Base-by-base conservation (phyloP, 1,284 basidiomycete species). In the Ganoderma boninense region DNA sequence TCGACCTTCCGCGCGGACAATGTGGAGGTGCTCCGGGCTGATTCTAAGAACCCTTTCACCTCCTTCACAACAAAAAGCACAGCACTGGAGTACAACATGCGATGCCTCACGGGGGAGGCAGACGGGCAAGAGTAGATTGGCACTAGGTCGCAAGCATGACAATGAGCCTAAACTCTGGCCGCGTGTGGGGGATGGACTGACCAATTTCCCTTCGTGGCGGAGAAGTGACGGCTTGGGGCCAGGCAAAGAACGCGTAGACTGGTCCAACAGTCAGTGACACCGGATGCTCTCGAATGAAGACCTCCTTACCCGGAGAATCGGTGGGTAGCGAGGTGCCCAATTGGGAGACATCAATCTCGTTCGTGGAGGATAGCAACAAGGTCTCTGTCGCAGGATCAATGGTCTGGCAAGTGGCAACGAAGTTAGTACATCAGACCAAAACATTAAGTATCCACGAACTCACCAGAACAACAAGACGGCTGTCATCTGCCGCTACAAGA, bases 81-180 rank as follows among this genome's bases (percentile, higher is more conserved):
- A 16, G 89, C 90, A 0, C 92, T 92, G 0, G 95, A 94, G 81
- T 96, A 97, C 49, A 97, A 79, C 94, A 97, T 96, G 65, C 95
- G 89, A 73, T 90, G 86, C 78, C 94, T 95, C 80, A 97, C 87
- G 1, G 94, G 92, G 1, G 93, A 95, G 14, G 82, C 79, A 1
- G 90, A 87, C 0, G 96, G 96, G 79, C 96, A 97, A 44, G 92
- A 93, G 82, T 97, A 97, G 70, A 97, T 93, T 80, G 95, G 96
- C 52, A 94, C 91, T 95, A 72, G 7, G 11, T 2, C 35, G 10
- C 14, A 54, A 2, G 49, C 61, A 68, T 32, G 29, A 32, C 63
- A 73, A 67, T 76, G 63, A 73, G 65, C 20, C 10, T 6, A 16
- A 8, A 5, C 32, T 46, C 38, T 35, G 18, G 40, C 20, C 29